A percentile compares a stretch with the other conserved stretches of the same genome.
Evolutionary conservation across 257 asterid species (phyloP).

Genomic region (Fraxinus anomala): DNA sequence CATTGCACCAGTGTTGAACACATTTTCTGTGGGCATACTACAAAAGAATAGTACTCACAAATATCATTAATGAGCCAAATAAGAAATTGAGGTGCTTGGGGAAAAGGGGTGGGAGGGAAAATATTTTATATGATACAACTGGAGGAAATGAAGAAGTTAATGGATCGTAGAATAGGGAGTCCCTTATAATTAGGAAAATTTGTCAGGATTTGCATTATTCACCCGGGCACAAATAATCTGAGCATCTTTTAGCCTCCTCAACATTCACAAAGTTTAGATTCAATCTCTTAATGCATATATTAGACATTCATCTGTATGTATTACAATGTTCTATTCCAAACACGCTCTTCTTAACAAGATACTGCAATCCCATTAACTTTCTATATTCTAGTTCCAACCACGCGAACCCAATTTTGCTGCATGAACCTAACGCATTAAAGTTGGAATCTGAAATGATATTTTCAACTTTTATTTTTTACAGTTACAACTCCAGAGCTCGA

Average conservation of each 20-base stretch:
- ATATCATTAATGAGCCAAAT: neutral
- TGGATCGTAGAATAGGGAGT: neutral
- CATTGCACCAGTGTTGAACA: constrained; percentile 65
- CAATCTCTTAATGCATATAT: neutral
- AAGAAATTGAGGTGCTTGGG: neutral
- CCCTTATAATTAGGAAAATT: neutral
- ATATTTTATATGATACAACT: neutral
- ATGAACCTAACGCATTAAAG: no score
- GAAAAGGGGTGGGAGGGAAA: neutral
- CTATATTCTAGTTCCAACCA: neutral
- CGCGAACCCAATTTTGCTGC: neutral
- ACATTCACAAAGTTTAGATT: neutral
- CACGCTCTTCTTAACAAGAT: neutral
- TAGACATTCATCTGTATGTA: neutral
- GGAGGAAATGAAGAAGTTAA: neutral
- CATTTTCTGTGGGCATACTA: constrained; percentile 67
- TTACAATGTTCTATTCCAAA: neutral
- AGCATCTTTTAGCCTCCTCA: neutral
- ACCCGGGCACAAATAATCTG: no score
- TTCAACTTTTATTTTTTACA: neutral
- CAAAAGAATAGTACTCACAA: constrained; percentile 22
- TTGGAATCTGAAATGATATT: no score
- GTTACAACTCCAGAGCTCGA: no score
- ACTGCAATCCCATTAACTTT: neutral
- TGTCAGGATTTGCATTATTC: neutral